Conservation (phyloP, 2,329 filamentous ascomycete species). For the Pseudofabraea citricarpa region DNA sequence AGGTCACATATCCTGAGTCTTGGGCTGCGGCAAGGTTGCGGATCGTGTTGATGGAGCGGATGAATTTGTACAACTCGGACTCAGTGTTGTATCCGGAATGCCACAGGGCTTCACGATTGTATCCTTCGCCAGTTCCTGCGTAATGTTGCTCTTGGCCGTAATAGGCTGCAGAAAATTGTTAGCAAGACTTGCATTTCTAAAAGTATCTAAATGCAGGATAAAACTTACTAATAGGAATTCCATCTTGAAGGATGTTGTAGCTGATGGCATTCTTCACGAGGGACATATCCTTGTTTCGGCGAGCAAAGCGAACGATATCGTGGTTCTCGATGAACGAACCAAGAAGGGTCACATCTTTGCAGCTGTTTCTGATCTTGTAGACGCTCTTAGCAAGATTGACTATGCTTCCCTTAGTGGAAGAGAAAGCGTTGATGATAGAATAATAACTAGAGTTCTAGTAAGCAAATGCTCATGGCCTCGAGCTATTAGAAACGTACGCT, state of each 20-base stretch:
- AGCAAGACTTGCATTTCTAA: neutral
- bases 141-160: slow-evolving; percentile 50
- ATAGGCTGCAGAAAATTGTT: slow-evolving; percentile 36
- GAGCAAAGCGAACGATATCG: slow-evolving; percentile 20
- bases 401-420: slow-evolving; percentile 22
- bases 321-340: slow-evolving; percentile 36
- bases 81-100: slow-evolving; percentile 32
- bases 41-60: slow-evolving; percentile 24
- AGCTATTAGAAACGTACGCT: slow-evolving; percentile 28
- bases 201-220: too few species aligned
- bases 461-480: neutral
- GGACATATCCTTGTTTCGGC: slow-evolving; percentile 16
- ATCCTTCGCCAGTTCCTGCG: slow-evolving; percentile 31
- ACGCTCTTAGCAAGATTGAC: slow-evolving; percentile 24
- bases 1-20: slow-evolving; percentile 17
- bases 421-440: slow-evolving; percentile 23
- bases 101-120: slow-evolving; percentile 42
- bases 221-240: slow-evolving; percentile 40
- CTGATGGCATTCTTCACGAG: slow-evolving; percentile 42
- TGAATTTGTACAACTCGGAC: slow-evolving; percentile 33
- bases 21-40: slow-evolving; percentile 21
- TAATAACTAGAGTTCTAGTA: slow-evolving; percentile 14
- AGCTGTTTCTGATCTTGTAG: slow-evolving; percentile 20
- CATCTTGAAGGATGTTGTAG: slow-evolving; percentile 44
- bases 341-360: slow-evolving; percentile 32